Conservation (phyloP, 176 grass and related monocot genomes). For the Eremochloa ophiuroides region DNA sequence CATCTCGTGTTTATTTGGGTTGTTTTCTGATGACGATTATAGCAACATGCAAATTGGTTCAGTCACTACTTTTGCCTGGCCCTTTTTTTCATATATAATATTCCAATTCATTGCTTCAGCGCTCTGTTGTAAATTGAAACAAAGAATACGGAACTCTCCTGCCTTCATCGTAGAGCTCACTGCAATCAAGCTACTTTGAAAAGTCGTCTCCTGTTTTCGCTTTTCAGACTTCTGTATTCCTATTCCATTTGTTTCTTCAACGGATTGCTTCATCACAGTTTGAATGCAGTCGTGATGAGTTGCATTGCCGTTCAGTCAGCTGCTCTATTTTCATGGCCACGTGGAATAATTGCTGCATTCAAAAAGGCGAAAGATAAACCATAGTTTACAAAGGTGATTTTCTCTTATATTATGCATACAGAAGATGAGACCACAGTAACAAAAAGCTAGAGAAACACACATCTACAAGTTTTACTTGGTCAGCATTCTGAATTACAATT, state of each 20-base stretch:
- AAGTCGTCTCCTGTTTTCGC: background rate
- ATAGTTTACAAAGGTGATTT: background rate
- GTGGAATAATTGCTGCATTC: background rate
- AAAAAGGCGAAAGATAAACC: background rate
- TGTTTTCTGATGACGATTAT: too few species aligned
- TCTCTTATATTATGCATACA: background rate
- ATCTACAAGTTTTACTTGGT: slow-evolving; percentile 28
- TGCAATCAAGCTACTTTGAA: too few species aligned
- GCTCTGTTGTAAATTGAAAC: too few species aligned
- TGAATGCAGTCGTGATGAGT: background rate
- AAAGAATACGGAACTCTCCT: too few species aligned
- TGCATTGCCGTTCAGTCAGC: background rate
- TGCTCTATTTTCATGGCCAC: background rate
- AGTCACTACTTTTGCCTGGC: too few species aligned
- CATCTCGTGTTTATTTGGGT: too few species aligned
- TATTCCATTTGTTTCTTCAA: background rate
- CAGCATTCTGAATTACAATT: background rate
- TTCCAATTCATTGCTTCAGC: too few species aligned
- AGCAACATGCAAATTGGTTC: too few species aligned
- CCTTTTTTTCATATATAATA: too few species aligned
- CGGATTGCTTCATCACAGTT: background rate
- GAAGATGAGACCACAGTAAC: background rate
- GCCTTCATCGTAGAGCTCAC: too few species aligned
- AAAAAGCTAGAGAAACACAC: background rate
- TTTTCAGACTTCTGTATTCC: background rate